Conservation (phyloP, 192 early-diverging fungal genomes). For the Phycomyces blakesleeanus region DNA sequence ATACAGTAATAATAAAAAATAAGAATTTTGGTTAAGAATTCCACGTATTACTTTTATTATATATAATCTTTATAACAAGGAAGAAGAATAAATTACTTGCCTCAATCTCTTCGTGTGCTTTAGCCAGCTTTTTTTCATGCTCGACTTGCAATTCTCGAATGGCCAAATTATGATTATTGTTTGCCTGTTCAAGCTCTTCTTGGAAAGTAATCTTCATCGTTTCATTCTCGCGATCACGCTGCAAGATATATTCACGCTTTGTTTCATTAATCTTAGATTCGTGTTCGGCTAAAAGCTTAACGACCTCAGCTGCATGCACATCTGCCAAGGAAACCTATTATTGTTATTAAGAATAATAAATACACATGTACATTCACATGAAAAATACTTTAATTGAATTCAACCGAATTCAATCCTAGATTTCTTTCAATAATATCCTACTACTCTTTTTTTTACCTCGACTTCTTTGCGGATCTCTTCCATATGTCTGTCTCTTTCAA, state of each 20-base stretch:
- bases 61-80: background rate
- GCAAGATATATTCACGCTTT: conserved; percentile 23
- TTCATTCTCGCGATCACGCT: conserved; percentile 17
- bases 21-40: background rate
- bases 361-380: too few species aligned
- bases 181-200: background rate
- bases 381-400: too few species aligned
- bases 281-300: conserved; percentile 4
- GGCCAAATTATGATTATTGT: background rate
- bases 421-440: background rate
- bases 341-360: too few species aligned
- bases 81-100: background rate
- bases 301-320: conserved; percentile 10
- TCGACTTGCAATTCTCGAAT: background rate
- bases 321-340: conserved; percentile 13
- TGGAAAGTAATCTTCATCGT: conserved; percentile 1
- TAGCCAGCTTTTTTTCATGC: background rate
- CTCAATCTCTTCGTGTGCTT: background rate
- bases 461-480: conserved; percentile 17
- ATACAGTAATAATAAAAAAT: background rate
- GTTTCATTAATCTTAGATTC: conserved; percentile 21
- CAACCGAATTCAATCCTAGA: background rate
- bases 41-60: background rate
- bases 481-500: conserved; percentile 11
- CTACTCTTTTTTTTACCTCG: background rate